These are phyloP conservation scores for Podila verticillata DNA, from an alignment of 192 early-diverging fungal genomes.

Conservation along the genomic window DNA sequence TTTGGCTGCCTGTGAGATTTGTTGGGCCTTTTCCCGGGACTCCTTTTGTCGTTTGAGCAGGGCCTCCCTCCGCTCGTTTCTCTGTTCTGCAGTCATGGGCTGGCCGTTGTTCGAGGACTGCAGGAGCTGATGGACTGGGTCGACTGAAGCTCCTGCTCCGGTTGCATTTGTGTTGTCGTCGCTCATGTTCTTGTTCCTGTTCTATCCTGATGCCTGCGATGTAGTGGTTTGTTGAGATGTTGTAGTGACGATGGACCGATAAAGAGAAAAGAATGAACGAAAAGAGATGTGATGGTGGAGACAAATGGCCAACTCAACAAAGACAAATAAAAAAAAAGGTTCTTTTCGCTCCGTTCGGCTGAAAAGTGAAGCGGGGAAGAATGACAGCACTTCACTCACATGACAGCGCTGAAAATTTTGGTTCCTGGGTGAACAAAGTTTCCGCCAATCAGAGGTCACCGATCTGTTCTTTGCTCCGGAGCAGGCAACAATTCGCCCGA, in stretches of 20 bases:
- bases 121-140: conserved; percentile 36
- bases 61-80: conserved; percentile 42
- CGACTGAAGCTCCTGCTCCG: neutral
- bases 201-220: neutral
- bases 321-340: conserved; percentile 3
- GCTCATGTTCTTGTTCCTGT: conserved; percentile 13
- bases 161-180: conserved; percentile 21
- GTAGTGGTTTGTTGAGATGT: neutral
- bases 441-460: neutral
- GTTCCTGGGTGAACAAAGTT: neutral
- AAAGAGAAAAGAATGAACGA: conserved; percentile 2
- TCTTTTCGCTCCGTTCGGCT: too few species aligned
- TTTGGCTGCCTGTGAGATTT: conserved; percentile 33
- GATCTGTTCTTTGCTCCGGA: neutral
- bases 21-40: conserved; percentile 36
- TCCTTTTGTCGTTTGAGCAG: conserved; percentile 39
- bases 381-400: neutral
- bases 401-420: neutral
- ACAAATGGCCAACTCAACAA: neutral
- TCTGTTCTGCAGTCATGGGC: conserved; percentile 39
- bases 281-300: neutral
- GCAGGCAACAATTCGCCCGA: neutral
- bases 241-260: neutral
- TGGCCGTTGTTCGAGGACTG: conserved; percentile 18
- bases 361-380: neutral